phyloP scores from a whole-genome alignment of 495 filamentous ascomycete genomes.

The Aspergillus affinis region DNA sequence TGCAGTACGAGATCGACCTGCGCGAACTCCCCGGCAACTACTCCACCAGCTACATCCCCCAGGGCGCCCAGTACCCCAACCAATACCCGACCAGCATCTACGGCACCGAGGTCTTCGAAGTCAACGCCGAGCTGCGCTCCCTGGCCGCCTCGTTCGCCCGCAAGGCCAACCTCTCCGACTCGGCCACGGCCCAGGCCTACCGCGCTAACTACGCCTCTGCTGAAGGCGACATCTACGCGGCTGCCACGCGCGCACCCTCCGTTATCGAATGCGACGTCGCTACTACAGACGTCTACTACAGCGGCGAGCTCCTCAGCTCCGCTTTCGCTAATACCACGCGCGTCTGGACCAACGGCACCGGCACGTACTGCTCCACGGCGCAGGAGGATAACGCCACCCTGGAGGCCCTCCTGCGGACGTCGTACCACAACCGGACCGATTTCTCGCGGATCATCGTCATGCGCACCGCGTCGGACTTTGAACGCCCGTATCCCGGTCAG shows the following conservation, averaged over 20 bases:
- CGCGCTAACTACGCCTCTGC: slow-evolving; percentile 54
- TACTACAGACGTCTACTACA: slow-evolving; percentile 73
- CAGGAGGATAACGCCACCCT: slow-evolving; percentile 77
- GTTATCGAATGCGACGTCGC: slow-evolving; percentile 67
- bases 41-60: slow-evolving; percentile 65
- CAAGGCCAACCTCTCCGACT: slow-evolving; percentile 57
- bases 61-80: slow-evolving; percentile 51
- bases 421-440: slow-evolving; percentile 55
- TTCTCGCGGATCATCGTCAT: slow-evolving; percentile 70
- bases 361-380: slow-evolving; percentile 66
- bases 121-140: slow-evolving; percentile 61
- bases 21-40: slow-evolving; percentile 67
- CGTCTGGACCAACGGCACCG: slow-evolving; percentile 66
- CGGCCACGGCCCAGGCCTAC: slow-evolving; percentile 52
- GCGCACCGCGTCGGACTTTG: slow-evolving; percentile 73
- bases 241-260: slow-evolving; percentile 51
- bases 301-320: slow-evolving; percentile 57
- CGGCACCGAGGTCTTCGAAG: slow-evolving; percentile 76
- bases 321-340: slow-evolving; percentile 65
- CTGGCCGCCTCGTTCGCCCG: slow-evolving; percentile 56
- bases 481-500: slow-evolving; percentile 61
- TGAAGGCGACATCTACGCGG: slow-evolving; percentile 40
- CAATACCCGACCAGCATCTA: slow-evolving; percentile 65
- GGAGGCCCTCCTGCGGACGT: slow-evolving; percentile 63
- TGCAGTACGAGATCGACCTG: slow-evolving; percentile 73